Evolutionary conservation across 805 yeast genomes (phyloP).

Genomic region (Ogataea philodendri): DNA sequence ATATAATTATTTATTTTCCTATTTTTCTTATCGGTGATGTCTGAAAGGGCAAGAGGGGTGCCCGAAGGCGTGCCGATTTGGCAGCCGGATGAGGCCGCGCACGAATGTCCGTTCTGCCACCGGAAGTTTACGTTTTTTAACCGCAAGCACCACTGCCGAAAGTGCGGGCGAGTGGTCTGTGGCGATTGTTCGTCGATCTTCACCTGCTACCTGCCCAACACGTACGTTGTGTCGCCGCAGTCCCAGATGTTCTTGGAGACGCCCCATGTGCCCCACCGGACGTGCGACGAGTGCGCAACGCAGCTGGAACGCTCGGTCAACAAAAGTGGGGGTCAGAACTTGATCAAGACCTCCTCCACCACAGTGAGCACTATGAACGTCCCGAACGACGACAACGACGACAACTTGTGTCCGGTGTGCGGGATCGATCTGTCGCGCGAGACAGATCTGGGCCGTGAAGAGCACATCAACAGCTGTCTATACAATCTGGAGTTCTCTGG

Average conservation of each 20-base stretch:
- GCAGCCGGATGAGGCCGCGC: constrained; percentile 65
- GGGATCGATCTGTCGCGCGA: constrained; percentile 26
- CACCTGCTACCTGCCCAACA: constrained; percentile 55
- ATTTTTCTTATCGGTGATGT: constrained; percentile 4
- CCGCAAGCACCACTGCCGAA: constrained; percentile 81
- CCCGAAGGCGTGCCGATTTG: constrained; percentile 47
- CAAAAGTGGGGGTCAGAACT: constrained; percentile 15
- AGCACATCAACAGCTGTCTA: constrained; percentile 72
- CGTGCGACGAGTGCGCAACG: constrained; percentile 71
- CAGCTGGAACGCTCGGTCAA: constrained; percentile 50
- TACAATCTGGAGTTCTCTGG: constrained; percentile 58
- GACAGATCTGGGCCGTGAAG: constrained; percentile 45
- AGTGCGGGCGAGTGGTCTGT: constrained; percentile 79
- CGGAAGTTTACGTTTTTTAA: constrained; percentile 54
- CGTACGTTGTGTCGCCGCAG: constrained; percentile 57
- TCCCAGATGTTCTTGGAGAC: constrained; percentile 46
- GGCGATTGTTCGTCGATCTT: constrained; percentile 57
- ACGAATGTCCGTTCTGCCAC: constrained; percentile 55
- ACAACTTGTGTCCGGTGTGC: constrained; percentile 46
- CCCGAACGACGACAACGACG: constrained; percentile 26
- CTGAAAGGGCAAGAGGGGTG: constrained; percentile 7
- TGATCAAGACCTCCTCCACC: constrained; percentile 19
- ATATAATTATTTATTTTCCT: constrained; percentile 1
- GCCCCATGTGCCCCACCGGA: constrained; percentile 59
- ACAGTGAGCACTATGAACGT: constrained; percentile 19